Base-by-base conservation (phyloP, 441 rosid genomes). In the Brassica hybrid region DNA sequence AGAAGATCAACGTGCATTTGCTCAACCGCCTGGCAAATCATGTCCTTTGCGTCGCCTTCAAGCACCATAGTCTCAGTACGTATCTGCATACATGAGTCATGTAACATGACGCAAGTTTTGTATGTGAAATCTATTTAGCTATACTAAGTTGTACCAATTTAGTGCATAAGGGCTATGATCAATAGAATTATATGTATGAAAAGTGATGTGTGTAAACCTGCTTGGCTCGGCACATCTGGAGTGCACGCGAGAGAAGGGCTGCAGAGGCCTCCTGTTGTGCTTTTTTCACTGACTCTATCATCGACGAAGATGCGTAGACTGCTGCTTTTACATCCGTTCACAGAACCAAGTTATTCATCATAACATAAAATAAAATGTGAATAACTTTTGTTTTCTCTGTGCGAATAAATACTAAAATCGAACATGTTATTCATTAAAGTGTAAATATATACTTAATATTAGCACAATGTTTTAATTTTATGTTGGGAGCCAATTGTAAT, bases 1-100 rank as follows among this genome's bases (percentile, higher is more conserved):
- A 92, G 89, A 41, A 94, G 92, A 76, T 90, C 96, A 25, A 81
- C 78, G 7, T 87, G 81, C 88, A 83, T 83, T 72, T 89, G 79
- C 75, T 94, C 96, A 5, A 87, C 86, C 1, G 91, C 91, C 73
- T 87, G 84, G 48, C 98, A 94, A 16, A 91, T 80, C 90, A 80
- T 84, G 32, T 92, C 96, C 81, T 91, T 92, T 0, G 98, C 83
- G 7, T 90, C 93, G 10, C 97, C 97, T 16, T 81, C 84, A 12
- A 90, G 74, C 11, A 87, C 34, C 75, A 88, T 9, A n/a, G 88
- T 87, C 69, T 91, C 89, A 61, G 90, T 88, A 63, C 88, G 87
- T 23, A 91, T 76, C 97, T 92, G 64, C 64, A 79, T 5, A 68
- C 12, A 27, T 30, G 16, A 45, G 11, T n/a, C n/a, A n/a, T n/a